These are phyloP conservation scores for Lumnitzera racemosa DNA, from an alignment of 345 rosid genomes.

Conservation along the genomic window DNA sequence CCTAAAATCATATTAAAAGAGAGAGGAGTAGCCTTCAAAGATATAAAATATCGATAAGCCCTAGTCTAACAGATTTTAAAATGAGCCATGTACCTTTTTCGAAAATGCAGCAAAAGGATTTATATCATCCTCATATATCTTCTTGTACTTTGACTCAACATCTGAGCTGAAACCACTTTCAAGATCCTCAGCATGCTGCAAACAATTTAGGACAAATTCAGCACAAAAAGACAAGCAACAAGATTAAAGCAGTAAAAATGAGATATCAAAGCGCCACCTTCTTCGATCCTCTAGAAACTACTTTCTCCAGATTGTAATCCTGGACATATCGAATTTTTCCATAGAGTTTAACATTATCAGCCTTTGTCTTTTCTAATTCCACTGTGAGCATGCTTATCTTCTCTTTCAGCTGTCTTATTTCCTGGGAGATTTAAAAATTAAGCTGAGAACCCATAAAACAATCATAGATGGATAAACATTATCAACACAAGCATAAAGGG, in stretches of 20 bases:
- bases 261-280: slow-evolving; percentile 36
- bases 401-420: slow-evolving; percentile 86
- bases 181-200: slow-evolving; percentile 74
- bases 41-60: neutral
- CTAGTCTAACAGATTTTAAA: neutral
- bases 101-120: slow-evolving; percentile 99
- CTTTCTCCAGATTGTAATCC: slow-evolving; percentile 92
- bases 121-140: slow-evolving; percentile 94
- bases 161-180: slow-evolving; percentile 94
- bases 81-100: slow-evolving; percentile 41
- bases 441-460: slow-evolving; percentile 1
- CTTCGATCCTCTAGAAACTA: slow-evolving; percentile 87
- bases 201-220: neutral
- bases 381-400: slow-evolving; percentile 58
- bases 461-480: neutral
- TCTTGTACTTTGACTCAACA: slow-evolving; percentile 95
- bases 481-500: neutral
- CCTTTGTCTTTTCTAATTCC: slow-evolving; percentile 85
- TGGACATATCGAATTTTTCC: slow-evolving; percentile 96
- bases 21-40: too few relatives aligned
- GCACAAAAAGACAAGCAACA: neutral
- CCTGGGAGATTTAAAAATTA: slow-evolving; percentile 35
- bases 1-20: too few relatives aligned
- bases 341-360: slow-evolving; percentile 91
- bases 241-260: neutral